phyloP scores from a whole-genome alignment of 805 yeast species.

The Yamadazyma kitorensis region DNA sequence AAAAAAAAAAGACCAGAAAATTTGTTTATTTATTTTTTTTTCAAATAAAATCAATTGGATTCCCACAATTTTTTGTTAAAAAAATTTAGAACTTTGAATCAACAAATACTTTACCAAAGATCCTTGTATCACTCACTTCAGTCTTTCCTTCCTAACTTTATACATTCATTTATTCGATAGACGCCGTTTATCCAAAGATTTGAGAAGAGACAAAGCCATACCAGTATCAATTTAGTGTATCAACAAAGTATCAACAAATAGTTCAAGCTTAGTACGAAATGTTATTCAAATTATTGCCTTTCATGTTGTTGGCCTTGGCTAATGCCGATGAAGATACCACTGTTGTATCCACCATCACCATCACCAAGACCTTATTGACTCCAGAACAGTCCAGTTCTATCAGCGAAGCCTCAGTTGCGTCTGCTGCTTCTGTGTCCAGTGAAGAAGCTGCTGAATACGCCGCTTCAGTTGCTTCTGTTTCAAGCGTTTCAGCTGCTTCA shows the following conservation, averaged over 20 bases:
- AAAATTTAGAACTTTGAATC: no score
- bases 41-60: no score
- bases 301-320: constrained; percentile 16
- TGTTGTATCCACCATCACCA: constrained; percentile 41
- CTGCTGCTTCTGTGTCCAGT: constrained; percentile 13
- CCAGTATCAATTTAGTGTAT: background rate
- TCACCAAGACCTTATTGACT: constrained; percentile 45
- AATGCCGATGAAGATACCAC: constrained; percentile 35
- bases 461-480: constrained; percentile 8
- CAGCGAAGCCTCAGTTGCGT: constrained; percentile 19
- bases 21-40: no score
- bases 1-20: no score
- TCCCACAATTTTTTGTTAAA: no score
- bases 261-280: constrained; percentile 3
- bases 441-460: constrained; percentile 12
- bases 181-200: no score
- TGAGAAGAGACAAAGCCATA: no score
- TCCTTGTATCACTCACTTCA: no score
- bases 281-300: constrained; percentile 16
- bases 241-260: background rate
- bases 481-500: constrained; percentile 11
- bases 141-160: no score
- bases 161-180: no score
- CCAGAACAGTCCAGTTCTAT: constrained; percentile 42
- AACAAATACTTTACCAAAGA: no score